Conservation (phyloP, 805 yeast species). For the Saccharomycopsis fibuligera region DNA sequence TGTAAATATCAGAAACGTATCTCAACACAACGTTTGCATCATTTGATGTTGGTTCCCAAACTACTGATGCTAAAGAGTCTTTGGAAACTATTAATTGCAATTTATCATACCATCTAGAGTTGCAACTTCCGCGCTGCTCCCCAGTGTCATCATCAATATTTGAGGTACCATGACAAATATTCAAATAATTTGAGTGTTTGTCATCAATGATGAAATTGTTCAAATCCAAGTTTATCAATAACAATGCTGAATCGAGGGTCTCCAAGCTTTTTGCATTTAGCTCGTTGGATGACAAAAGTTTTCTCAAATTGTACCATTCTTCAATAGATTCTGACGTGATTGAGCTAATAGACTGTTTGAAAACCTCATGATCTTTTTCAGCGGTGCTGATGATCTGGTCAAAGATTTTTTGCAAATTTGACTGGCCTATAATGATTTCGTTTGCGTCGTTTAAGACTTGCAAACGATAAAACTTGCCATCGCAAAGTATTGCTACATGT, state of each 20-base stretch:
- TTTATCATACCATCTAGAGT: constrained; percentile 92
- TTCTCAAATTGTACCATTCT: constrained; percentile 74
- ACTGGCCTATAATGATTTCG: constrained; percentile 58
- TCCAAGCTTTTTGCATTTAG: constrained; percentile 51
- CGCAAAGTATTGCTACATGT: constrained; percentile 70
- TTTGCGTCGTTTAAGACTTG: constrained; percentile 69
- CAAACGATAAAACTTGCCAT: constrained; percentile 82
- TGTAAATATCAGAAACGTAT: constrained; percentile 82
- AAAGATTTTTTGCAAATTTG: constrained; percentile 60
- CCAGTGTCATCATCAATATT: constrained; percentile 57
- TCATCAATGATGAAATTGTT: constrained; percentile 37
- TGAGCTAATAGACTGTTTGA: constrained; percentile 62
- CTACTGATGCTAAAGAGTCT: constrained; percentile 84
- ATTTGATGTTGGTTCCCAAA: constrained; percentile 86
- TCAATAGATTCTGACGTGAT: constrained; percentile 82
- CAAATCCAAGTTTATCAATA: constrained; percentile 76
- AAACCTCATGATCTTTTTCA: constrained; percentile 33
- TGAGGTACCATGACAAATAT: constrained; percentile 75
- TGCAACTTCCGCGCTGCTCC: constrained; percentile 86
- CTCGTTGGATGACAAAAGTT: constrained; percentile 33
- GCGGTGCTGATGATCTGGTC: constrained; percentile 59
- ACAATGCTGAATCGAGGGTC: constrained; percentile 71
- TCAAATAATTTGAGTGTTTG: constrained; percentile 21
- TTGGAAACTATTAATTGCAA: constrained; percentile 77
- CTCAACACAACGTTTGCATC: constrained; percentile 90